These are phyloP conservation scores for Imleria badia DNA, from an alignment of 768 basidiomycete genomes.

Conservation along the genomic window DNA sequence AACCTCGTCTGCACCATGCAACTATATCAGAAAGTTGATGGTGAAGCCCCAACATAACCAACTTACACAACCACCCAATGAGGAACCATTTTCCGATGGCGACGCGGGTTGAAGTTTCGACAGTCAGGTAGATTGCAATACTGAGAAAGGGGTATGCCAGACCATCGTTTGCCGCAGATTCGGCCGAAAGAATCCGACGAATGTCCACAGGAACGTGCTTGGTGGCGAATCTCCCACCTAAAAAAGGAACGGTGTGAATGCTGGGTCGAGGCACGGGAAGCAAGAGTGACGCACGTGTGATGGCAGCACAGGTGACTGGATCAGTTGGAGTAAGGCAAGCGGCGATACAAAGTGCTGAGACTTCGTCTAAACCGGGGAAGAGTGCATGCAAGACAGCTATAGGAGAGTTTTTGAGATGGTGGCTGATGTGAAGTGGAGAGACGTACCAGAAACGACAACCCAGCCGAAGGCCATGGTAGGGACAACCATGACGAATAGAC, in stretches of 20 bases:
- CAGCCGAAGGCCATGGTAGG: constrained; percentile 87
- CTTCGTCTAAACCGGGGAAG: constrained; percentile 68
- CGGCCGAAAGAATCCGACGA: constrained; percentile 79
- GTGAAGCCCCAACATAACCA: neutral
- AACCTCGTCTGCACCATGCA: constrained; percentile 65
- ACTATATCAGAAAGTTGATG: neutral
- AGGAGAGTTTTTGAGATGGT: neutral
- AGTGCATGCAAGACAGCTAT: constrained; percentile 65
- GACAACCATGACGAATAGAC: constrained; percentile 67
- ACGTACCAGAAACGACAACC: constrained; percentile 68
- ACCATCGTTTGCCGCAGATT: constrained; percentile 95
- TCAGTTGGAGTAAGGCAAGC: constrained; percentile 94
- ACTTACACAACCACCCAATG: constrained; percentile 72
- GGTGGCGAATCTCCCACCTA: constrained; percentile 69
- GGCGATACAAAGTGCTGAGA: constrained; percentile 81
- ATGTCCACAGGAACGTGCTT: constrained; percentile 73
- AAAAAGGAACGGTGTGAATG: neutral
- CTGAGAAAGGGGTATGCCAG: constrained; percentile 91
- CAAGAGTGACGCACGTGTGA: constrained; percentile 50
- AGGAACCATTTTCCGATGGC: constrained; percentile 87
- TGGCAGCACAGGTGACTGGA: constrained; percentile 87
- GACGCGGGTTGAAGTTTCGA: constrained; percentile 58
- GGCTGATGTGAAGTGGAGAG: neutral
- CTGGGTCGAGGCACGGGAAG: neutral
- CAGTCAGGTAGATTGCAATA: constrained; percentile 80